Base-by-base conservation (phyloP, 1,284 basidiomycete genomes). In the Microbotryum scabiosae region DNA sequence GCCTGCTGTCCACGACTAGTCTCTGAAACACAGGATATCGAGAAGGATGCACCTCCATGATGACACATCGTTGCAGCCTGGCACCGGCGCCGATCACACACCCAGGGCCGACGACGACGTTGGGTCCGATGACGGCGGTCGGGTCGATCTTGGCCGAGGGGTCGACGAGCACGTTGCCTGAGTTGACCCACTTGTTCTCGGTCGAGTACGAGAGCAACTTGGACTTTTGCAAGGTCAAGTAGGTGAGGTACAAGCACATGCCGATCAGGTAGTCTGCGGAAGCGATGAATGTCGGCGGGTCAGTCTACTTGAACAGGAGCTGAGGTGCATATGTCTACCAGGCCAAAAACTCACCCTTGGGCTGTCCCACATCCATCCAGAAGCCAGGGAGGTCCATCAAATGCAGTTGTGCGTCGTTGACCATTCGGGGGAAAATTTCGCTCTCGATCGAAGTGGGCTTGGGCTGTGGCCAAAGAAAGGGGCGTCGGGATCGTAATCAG, bases 311-410 rank as follows among this genome's bases (percentile, higher is more conserved):
- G 12, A 51, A 7, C 14, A 41, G 23, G 16, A 21, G 28, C 23
- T n/a, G 36, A 20, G 6, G 51, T 32, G 16, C 26, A 20, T 5
- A 5, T 2, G 14, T 5, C 6, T 5, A 18, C 16, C 20, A 4
- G n/a, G 44, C 0, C 6, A 18, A 12, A 2, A 23, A 43, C 53
- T 25, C 21, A 56, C 52, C 54, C 71, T 80, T 80, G 60, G 79
- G 79, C 73, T 80, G 79, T 60, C 79, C 79, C 47, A 80, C 76
- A 69, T 80, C 79, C 78, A 79, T 79, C 79, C 79, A 80, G 76
- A 80, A 79, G 41, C 79, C 79, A 28, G 76, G 72, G 44, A 80
- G 75, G 72, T 80, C 79, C 71, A 75, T 79, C 18, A 77, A 76
- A 72, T 80, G 79, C 14, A 80, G 75, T 71, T 80, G 78, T 25